Evolutionary conservation across 495 filamentous ascomycete genomes (phyloP).

Genomic region (Pseudomonodictys pantanalensis): DNA sequence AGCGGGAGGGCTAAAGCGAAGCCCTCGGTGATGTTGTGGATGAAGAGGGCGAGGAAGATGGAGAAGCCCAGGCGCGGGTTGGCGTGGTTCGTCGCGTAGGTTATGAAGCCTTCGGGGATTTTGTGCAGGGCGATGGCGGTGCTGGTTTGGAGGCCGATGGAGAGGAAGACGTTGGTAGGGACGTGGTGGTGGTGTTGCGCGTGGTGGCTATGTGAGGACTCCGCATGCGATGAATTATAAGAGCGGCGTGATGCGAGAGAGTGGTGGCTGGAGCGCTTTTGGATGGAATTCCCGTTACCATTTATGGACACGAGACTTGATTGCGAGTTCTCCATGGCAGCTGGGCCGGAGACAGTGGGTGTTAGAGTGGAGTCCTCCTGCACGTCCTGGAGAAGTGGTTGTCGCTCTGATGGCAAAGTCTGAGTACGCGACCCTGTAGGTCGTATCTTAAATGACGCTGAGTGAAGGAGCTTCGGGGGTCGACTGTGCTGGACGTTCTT

Average conservation of each 20-base stretch:
- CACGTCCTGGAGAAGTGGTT: slow-evolving; percentile 38
- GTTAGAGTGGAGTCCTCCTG: slow-evolving; percentile 28
- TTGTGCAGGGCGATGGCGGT: slow-evolving; percentile 96
- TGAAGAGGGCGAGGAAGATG: slow-evolving; percentile 92
- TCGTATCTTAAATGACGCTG: slow-evolving; percentile 8
- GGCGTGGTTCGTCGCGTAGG: slow-evolving; percentile 95
- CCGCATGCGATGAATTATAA: neutral
- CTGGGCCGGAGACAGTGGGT: slow-evolving; percentile 15
- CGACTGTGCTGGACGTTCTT: slow-evolving; percentile 43
- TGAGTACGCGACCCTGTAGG: slow-evolving; percentile 19
- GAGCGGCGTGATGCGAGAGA: slow-evolving; percentile 66
- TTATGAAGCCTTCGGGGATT: slow-evolving; percentile 96
- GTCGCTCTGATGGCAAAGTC: slow-evolving; percentile 31
- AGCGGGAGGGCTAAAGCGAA: slow-evolving; percentile 91
- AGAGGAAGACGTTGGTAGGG: slow-evolving; percentile 88
- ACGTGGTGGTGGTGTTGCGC: slow-evolving; percentile 86
- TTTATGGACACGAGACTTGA: neutral
- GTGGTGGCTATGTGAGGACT: slow-evolving; percentile 13
- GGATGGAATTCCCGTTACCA: slow-evolving; percentile 39
- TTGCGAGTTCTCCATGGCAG: neutral
- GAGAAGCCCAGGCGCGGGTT: slow-evolving; percentile 81
- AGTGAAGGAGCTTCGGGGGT: slow-evolving; percentile 6
- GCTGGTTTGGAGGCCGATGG: slow-evolving; percentile 87
- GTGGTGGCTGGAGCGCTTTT: slow-evolving; percentile 87
- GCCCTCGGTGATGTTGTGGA: slow-evolving; percentile 97